Base-by-base conservation (phyloP, 148 eudicot genomes). In the Rhododendron henanense region DNA sequence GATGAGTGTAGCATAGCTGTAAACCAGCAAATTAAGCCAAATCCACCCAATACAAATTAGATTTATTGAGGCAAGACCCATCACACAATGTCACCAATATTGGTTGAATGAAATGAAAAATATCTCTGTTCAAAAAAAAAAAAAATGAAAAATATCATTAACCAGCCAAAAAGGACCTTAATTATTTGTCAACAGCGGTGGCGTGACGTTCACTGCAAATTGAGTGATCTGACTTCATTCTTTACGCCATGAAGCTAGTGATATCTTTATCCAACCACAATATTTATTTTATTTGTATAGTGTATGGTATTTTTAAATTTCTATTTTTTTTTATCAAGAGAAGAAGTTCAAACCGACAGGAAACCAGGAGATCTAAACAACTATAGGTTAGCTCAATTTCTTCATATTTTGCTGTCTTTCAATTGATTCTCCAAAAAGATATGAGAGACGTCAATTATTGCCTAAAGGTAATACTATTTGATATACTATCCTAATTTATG, bases 151-250 rank as follows among this genome's bases (percentile, higher is more conserved):
- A 2, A 33, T 1, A 14, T 55, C 4, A 75, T 3, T 19, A 23
- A 44, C 10, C 69, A 11, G 28, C 84, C 74, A 63, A 82, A 82
- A 48, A 39, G 0, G 13, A 76, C 33, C 76, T 63, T 4, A 33
- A 48, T 8, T 8, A 51, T 10, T 39, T 41, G 76, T 82, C 37
- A 63, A 44, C 85, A 63, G 39, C 41, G 55, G 41, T 59, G 28
- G 0, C 74, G 53, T 82, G 73, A 71, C 53, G 83, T 18, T 81
- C 44, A 50, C 63, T 80, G n/a, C 61, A 48, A 79, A 50, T 80
- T 16, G 35, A 51, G 48, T 3, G 53, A 78, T 78, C 33, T 23
- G 3, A 45, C 50, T 10, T 21, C 6, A n/a, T 23, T 2, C 31
- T 6, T 23, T n/a, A 9, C 28, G 31, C 71, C 74, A 10, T 67